Evolutionary conservation across 305 asterid species (phyloP).

Genomic region (Andrographis paniculata): DNA sequence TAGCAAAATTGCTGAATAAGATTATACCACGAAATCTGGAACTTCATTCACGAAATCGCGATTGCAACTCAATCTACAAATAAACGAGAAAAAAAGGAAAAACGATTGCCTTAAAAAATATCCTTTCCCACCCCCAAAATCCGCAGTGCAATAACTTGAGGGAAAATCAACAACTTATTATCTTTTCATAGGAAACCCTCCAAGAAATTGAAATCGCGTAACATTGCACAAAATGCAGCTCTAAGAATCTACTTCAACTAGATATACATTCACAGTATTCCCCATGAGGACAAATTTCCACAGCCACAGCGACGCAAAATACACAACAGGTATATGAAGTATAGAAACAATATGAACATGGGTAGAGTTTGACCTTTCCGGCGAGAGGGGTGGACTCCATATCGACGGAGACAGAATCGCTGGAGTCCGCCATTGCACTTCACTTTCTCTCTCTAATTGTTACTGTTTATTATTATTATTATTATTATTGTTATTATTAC

Average conservation of each 20-base stretch:
- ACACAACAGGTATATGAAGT: slow-evolving; percentile 4
- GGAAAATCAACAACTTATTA: not conserved
- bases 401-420: slow-evolving; percentile 90
- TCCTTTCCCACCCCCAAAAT: not conserved
- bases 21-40: slow-evolving; percentile 8
- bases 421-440: slow-evolving; percentile 73
- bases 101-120: too few relatives aligned
- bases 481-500: too few relatives aligned
- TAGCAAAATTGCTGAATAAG: slow-evolving; percentile 10
- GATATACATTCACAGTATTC: not conserved
- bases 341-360: slow-evolving; percentile 17
- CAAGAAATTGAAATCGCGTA: slow-evolving; percentile 14
- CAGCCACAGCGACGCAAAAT: slow-evolving; percentile 10
- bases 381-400: slow-evolving; percentile 65
- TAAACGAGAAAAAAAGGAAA: slow-evolving; percentile 17
- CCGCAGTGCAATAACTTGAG: too few relatives aligned
- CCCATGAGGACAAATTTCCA: slow-evolving; percentile 1
- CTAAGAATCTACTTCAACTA: slow-evolving; percentile 10
- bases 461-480: slow-evolving; percentile 10
- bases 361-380: slow-evolving; percentile 49
- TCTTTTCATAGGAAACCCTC: slow-evolving; percentile 6
- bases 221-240: slow-evolving; percentile 23
- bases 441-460: slow-evolving; percentile 22
- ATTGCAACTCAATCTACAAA: slow-evolving; percentile 7
- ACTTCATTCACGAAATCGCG: slow-evolving; percentile 19